Evolutionary conservation across 2,329 filamentous ascomycete genomes (phyloP), one percentile per base, ranked within the genome.

Genomic region (Leptographium lundbergii): DNA sequence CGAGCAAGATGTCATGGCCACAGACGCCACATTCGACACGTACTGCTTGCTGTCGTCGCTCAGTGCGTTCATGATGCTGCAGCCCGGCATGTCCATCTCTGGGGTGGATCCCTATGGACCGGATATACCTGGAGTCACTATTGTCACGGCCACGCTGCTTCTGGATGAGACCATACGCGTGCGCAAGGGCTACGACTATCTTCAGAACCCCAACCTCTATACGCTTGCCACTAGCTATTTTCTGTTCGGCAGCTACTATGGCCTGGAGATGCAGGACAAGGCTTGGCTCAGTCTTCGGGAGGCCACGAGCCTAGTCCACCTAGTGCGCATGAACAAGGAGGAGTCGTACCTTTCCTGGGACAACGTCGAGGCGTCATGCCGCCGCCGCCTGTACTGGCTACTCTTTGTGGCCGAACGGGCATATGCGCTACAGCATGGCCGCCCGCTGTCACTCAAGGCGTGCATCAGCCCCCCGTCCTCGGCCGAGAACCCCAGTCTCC

Each of bases 271-370:
- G 68, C 86, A 91, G 68, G 84, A 87, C 62, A 84, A 85, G 69
- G 88, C 87, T 1, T 92, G 88, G 88, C 91, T 85, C 67, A 84
- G 89, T 68, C 74, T 92, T 11, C 83, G 88, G 29, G 88, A 94
- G 70, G 86, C 87, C 6, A 86, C 84, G 1, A 91, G 88, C 6
- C 76, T 92, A 70, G 77, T 80, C 32, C 78, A 83, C 65, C 79
- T 86, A 65, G 70, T 75, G 32, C 77, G 77, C 57, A 80, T 86
- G 80, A 76, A 79, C 66, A 81, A 81, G 68, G 84, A 86, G 65
- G 79, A 82, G 25, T 74, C 78, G 10, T 90, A 89, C 67, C 65
- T 77, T 51, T 77, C 81, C 58, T 80, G 80, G 64, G 81, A 82
- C 63, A 71, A 73, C 5, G 70, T 81, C 22, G 86, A 89, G 60